Base-by-base conservation (phyloP, 768 basidiomycete species). In the Russula lepida region DNA sequence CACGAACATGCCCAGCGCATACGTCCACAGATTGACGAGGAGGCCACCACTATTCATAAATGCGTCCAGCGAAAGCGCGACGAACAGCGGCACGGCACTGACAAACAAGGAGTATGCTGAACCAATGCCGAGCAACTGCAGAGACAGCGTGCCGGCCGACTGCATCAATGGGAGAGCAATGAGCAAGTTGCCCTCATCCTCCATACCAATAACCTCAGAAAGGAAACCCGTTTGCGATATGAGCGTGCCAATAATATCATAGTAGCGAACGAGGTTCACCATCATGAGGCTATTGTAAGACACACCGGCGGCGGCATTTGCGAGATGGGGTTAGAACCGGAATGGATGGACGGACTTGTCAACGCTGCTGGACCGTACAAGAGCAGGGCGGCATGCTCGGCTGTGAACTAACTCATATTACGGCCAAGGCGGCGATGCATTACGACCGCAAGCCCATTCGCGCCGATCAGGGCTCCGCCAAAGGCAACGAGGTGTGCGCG, bases 371-470 rank as follows among this genome's bases (percentile, higher is more conserved):
- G 89, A 2, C 79, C 88, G 68, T 91, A 98, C 23, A 97, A 72
- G 23, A 79, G 68, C 9, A 95, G 64, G 12, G 82, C 74, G 11
- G 79, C 78, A 65, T 84, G 79, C 63, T 90, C 89, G 44, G 77
- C 80, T 17, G 81, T 77, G 72, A 91, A 97, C 94, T 93, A 98
- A 67, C 88, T 89, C 82, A 95, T 81, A 0, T 82, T 79, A 71
- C 82, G 86, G 8, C 81, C 78, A 23, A 92, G 70, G 0, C 83
- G 79, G 5, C 71, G 69, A 28, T 73, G 71, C 84, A 95, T 87
- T 13, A 90, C 59, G 2, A 83, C 68, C 0, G 95, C 95, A 0
- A 89, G 78, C 1, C 79, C 60, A 65, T 95, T 94, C 0, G 89
- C 84, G 0, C 78, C 75, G 1, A 87, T 54, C 3, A 91, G 33